Percentiles rank a stretch among this genome's conserved stretches.
Evolutionary conservation across 2,329 filamentous ascomycete genomes (phyloP).

Genomic region (Rutstroemia sydowiana): DNA sequence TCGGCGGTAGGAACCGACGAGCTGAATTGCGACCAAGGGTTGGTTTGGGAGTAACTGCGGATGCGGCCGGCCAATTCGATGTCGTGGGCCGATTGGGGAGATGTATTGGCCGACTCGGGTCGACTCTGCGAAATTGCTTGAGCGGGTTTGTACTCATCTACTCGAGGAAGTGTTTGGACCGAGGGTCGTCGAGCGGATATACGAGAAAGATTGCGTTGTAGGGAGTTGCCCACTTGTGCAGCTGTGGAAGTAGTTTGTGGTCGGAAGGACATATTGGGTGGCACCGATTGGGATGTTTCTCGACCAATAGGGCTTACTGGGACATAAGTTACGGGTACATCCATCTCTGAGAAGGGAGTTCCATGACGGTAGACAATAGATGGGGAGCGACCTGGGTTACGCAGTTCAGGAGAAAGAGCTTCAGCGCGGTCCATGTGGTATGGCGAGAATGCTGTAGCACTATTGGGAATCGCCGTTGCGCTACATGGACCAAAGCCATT

Average conservation of each 20-base stretch:
- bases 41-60: conserved; percentile 3
- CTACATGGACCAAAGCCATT: conserved; percentile 12
- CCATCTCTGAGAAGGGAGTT: conserved; percentile 88
- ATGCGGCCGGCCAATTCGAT: not conserved
- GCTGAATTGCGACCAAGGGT: conserved; percentile 7
- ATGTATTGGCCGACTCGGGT: not conserved
- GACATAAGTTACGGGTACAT: conserved; percentile 72
- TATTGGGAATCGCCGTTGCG: conserved; percentile 9
- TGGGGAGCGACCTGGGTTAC: conserved; percentile 37
- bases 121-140: not conserved
- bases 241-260: conserved; percentile 22
- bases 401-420: conserved; percentile 47
- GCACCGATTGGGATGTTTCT: conserved; percentile 81
- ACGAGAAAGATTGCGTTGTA: conserved; percentile 31
- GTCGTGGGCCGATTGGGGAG: not conserved
- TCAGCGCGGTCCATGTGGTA: conserved; percentile 46
- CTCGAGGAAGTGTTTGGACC: conserved; percentile 59
- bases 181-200: conserved; percentile 58
- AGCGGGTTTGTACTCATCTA: conserved; percentile 53
- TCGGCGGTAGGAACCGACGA: conserved; percentile 15
- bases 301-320: conserved; percentile 66
- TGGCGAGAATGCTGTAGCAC: conserved; percentile 35
- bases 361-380: conserved; percentile 66
- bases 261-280: conserved; percentile 84
- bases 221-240: conserved; percentile 6